Conservation (phyloP, 805 yeast genomes). For the Saturnispora sanitii region DNA sequence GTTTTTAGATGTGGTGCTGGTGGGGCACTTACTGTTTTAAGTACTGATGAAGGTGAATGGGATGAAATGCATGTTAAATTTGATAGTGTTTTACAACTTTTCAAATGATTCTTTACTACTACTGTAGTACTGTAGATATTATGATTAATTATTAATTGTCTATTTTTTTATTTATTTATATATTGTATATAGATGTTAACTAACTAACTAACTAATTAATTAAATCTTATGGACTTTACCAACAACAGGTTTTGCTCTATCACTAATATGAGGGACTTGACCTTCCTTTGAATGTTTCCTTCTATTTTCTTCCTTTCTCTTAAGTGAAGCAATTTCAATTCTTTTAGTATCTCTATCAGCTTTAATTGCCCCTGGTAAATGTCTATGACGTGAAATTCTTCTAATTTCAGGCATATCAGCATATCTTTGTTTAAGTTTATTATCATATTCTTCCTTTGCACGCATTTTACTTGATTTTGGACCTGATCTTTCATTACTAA, state of each 20-base stretch:
- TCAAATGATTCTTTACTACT: conserved; percentile 21
- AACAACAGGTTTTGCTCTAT: conserved; percentile 79
- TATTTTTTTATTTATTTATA: no score
- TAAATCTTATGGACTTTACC: conserved; percentile 58
- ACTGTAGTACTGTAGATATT: no score
- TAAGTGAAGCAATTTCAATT: conserved; percentile 60
- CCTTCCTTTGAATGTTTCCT: conserved; percentile 68
- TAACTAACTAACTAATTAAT: neutral
- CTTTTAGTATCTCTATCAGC: conserved; percentile 82
- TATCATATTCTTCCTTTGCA: conserved; percentile 80
- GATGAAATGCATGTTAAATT: conserved; percentile 82
- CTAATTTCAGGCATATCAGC: conserved; percentile 94
- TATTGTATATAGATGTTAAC: no score
- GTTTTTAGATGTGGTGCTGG: conserved; percentile 96
- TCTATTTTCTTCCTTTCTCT: conserved; percentile 74
- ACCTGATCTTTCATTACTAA: conserved; percentile 74
- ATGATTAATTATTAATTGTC: no score
- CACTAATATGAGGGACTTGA: conserved; percentile 53
- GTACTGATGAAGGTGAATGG: conserved; percentile 79
- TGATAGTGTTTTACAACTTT: conserved; percentile 70
- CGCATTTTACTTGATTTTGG: conserved; percentile 75
- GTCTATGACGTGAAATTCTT: conserved; percentile 86
- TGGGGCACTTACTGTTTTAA: conserved; percentile 89
- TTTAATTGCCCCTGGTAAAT: conserved; percentile 78
- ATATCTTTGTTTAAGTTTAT: conserved; percentile 82